These are phyloP conservation scores for Zalaria sp. DNA, from an alignment of 2,329 filamentous ascomycete genomes.

Conservation along the genomic window DNA sequence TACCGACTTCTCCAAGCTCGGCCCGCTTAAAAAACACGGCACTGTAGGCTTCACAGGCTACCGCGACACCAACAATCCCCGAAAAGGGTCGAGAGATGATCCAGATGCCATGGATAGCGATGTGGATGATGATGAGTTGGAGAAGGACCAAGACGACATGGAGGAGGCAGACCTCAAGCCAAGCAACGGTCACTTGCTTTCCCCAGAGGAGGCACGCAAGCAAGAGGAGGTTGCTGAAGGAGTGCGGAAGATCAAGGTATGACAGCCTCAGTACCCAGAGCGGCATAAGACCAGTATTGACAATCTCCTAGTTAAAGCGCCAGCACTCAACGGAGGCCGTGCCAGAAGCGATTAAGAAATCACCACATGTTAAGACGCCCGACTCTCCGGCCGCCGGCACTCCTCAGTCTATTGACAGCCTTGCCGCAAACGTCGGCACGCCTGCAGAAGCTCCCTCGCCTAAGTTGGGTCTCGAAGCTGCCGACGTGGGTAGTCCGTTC, in stretches of 20 bases:
- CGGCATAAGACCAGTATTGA: background rate
- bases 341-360: constrained; percentile 13
- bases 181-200: constrained; percentile 40
- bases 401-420: constrained; percentile 19
- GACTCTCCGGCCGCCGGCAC: constrained; percentile 29
- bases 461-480: constrained; percentile 22
- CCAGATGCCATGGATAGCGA: constrained; percentile 56
- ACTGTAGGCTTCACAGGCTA: constrained; percentile 85
- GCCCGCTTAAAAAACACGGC: constrained; percentile 65
- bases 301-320: constrained; percentile 51
- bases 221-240: constrained; percentile 67
- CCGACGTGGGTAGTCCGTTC: constrained; percentile 49
- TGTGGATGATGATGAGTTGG: constrained; percentile 46
- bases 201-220: constrained; percentile 56
- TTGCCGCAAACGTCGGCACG: constrained; percentile 16
- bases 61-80: constrained; percentile 41
- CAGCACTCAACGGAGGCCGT: constrained; percentile 55
- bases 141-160: constrained; percentile 55
- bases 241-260: constrained; percentile 67
- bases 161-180: constrained; percentile 43
- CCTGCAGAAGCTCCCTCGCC: constrained; percentile 23
- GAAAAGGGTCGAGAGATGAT: constrained; percentile 33
- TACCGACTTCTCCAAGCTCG: constrained; percentile 72
- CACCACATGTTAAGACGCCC: constrained; percentile 22
- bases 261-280: constrained; percentile 10